These are phyloP conservation scores for Flueggea neowawraea DNA, from an alignment of 441 rosid species.

Conservation along the genomic window DNA sequence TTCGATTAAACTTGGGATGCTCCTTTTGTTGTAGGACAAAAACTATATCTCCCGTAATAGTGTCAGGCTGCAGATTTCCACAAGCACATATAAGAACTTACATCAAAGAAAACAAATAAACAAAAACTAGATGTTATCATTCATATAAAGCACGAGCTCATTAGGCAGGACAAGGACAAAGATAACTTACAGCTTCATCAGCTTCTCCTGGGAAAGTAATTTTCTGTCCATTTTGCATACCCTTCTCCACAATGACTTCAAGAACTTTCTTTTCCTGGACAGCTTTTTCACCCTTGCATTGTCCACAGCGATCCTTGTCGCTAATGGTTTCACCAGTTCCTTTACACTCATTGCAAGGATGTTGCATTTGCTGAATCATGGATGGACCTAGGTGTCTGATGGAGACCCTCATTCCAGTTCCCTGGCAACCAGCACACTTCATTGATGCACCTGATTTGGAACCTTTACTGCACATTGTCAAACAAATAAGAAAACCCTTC, in stretches of 20 bases:
- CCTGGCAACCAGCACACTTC: slow-evolving; percentile 90
- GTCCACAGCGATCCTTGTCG: slow-evolving; percentile 87
- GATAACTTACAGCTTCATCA: slow-evolving; percentile 69
- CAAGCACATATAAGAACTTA: neutral
- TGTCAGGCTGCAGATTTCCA: slow-evolving; percentile 66
- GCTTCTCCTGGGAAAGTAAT: slow-evolving; percentile 96
- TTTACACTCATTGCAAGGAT: slow-evolving; percentile 88
- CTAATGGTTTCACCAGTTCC: slow-evolving; percentile 93
- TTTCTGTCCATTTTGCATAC: slow-evolving; percentile 92
- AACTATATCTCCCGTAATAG: slow-evolving; percentile 86
- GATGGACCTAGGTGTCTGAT: slow-evolving; percentile 91
- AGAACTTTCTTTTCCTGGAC: slow-evolving; percentile 86
- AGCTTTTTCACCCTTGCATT: slow-evolving; percentile 95
- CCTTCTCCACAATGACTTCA: slow-evolving; percentile 94
- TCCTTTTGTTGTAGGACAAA: slow-evolving; percentile 90
- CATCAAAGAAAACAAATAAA: neutral
- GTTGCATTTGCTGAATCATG: slow-evolving; percentile 99
- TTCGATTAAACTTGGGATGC: slow-evolving; percentile 83
- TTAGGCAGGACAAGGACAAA: neutral
- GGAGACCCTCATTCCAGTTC: slow-evolving; percentile 91
- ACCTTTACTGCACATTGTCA: slow-evolving; percentile 65
- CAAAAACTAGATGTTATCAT: neutral
- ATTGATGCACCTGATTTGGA: slow-evolving; percentile 90
- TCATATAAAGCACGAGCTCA: neutral
- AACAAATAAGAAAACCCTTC: neutral